Base-by-base conservation (phyloP, 1,139 yeast genomes). In the Martiniozyma asiatica region DNA sequence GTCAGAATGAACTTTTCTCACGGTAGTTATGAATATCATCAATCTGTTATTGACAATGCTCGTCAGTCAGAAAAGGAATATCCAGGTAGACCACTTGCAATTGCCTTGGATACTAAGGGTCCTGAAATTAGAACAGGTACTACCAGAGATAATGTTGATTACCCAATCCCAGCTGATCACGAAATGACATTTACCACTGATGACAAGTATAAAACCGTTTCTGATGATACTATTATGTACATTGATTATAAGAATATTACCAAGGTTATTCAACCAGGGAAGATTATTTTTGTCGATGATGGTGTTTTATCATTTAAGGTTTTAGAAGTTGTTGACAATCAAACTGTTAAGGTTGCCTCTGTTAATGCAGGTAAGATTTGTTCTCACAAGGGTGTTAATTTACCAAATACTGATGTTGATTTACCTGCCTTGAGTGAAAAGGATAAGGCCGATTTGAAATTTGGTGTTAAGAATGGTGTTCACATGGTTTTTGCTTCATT, bases 51-150 rank as follows among this genome's bases (percentile, higher is more conserved):
- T 60, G 96, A 89, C 70, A 87, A 89, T 56, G 84, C 96, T 48
- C 80, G 93, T 64, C 76, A 82, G 61, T 85, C 97, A 38, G 96
- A 82, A 63, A 76, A 76, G 59, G 59, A 78, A 37, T 85, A 78
- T 61, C 74, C 81, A 43, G 97, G 97, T 50, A 81, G 97, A 67
- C 98, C 97, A 34, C 70, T 89, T 53, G 97, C 95, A 41, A 85
- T 89, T 61, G 99, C 99, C 44, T 74, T 89, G 52, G 99, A 89
- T 62, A 92, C 98, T 58, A 92, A 89, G 73, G 99, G 99, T 47
- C 98, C 99, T 43, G 98, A 92, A 67, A 89, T 89, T 64, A 82
- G 98, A 72, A 87, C 98, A 35, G 98, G 99, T 62, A 75, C 84
- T 58, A 92, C 98, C 47, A 56, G 63, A 38, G 81, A 70, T 48